Percentiles rank a stretch among this genome's conserved stretches.
phyloP scores from a whole-genome alignment of 768 basidiomycete genomes.

The Asterophora lycoperdoides region DNA sequence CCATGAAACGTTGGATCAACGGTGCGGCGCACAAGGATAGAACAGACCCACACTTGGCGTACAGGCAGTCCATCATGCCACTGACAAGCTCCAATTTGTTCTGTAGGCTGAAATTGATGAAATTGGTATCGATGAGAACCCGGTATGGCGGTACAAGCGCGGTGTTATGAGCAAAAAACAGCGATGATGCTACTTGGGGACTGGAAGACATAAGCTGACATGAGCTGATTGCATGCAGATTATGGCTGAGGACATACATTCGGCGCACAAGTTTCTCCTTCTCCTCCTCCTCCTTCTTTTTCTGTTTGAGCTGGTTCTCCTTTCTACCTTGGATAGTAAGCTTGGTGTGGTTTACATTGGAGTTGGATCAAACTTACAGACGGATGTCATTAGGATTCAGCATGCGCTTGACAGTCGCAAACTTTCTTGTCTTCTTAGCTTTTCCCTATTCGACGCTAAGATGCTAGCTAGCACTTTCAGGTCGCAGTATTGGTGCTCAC shows the following conservation, averaged over 20 bases:
- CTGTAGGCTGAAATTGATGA: constrained; percentile 98
- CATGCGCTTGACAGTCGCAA: constrained; percentile 90
- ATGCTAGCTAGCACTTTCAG: too few species aligned
- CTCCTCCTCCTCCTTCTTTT: constrained; percentile 76
- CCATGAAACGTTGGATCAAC: constrained; percentile 6
- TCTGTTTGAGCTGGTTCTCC: constrained; percentile 87
- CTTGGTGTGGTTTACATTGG: neutral
- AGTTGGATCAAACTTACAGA: constrained; percentile 50
- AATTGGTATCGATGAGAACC: constrained; percentile 97
- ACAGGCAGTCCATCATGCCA: constrained; percentile 99
- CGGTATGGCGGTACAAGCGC: constrained; percentile 96
- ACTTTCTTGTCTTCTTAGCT: constrained; percentile 92
- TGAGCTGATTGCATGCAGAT: neutral
- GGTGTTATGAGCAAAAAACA: constrained; percentile 93
- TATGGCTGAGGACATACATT: constrained; percentile 51
- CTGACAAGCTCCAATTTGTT: constrained; percentile 94
- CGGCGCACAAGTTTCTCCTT: constrained; percentile 74
- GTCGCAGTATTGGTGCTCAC: too few species aligned
- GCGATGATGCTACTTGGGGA: constrained; percentile 81
- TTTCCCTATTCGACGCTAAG: constrained; percentile 53
- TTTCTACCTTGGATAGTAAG: constrained; percentile 53
- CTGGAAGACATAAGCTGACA: constrained; percentile 34
- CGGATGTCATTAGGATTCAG: constrained; percentile 91
- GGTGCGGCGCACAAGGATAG: neutral
- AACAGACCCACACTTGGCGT: constrained; percentile 77